These are phyloP conservation scores for Quercus robur DNA, from an alignment of 306 rosid species.

Conservation along the genomic window DNA sequence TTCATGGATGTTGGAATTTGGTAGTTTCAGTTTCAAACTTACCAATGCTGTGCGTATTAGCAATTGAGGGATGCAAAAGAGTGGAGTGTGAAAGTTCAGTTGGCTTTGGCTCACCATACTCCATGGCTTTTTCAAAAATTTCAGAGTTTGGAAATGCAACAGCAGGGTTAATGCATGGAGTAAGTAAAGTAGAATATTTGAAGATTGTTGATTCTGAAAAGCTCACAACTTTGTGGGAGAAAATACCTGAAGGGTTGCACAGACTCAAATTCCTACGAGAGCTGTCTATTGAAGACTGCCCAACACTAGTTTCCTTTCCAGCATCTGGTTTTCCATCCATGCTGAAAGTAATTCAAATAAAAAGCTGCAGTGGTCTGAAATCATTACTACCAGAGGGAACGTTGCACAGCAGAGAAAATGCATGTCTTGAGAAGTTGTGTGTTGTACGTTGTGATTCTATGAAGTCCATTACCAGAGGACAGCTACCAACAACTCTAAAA, in stretches of 20 bases:
- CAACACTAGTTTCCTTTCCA: background rate
- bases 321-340: background rate
- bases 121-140: background rate
- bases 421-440: background rate
- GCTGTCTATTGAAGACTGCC: background rate
- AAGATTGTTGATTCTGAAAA: background rate
- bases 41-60: background rate
- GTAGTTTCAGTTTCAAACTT: background rate
- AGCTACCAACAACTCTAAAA: slow-evolving; percentile 7
- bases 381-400: slow-evolving; percentile 7
- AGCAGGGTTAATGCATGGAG: background rate
- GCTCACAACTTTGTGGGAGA: background rate
- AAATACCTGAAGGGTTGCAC: background rate
- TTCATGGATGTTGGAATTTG: background rate
- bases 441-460: slow-evolving; percentile 6
- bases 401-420: background rate
- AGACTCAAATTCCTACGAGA: background rate
- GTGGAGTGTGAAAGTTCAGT: background rate
- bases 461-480: background rate
- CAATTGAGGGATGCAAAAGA: background rate
- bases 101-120: background rate
- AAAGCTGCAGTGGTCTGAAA: background rate
- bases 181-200: background rate
- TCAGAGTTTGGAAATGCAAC: background rate
- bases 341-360: slow-evolving; percentile 7